Percentiles rank a stretch among this genome's conserved stretches.
Conservation (phyloP, 345 rosid genomes). For the Durio zibethinus region DNA sequence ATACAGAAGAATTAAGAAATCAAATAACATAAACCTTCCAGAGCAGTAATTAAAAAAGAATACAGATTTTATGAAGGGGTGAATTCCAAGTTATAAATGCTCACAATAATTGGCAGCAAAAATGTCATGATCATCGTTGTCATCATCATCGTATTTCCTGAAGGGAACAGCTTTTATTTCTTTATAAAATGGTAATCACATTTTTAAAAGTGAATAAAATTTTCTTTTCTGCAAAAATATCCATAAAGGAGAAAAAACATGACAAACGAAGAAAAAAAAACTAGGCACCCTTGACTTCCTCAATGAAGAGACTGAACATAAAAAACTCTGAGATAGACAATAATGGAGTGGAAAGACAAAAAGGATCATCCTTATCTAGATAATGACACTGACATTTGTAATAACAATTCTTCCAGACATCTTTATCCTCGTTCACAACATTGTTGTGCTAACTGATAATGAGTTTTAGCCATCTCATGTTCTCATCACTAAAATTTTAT, state of each 20-base stretch:
- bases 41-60: neutral
- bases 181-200: neutral
- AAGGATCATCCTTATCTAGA: neutral
- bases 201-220: neutral
- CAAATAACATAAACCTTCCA: neutral
- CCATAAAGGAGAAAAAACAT: neutral
- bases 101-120: neutral
- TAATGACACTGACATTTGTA: conserved; percentile 1
- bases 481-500: no score
- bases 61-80: neutral
- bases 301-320: neutral
- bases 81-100: neutral
- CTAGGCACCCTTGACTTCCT: neutral
- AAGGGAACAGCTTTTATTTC: neutral
- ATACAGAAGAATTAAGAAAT: neutral
- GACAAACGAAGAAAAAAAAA: neutral
- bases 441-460: neutral
- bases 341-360: neutral
- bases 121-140: neutral
- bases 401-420: neutral
- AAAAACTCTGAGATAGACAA: neutral
- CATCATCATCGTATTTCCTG: neutral
- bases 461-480: neutral
- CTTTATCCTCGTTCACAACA: neutral
- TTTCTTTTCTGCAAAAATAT: neutral